A percentile compares a stretch with the other conserved stretches of the same genome.
These are phyloP conservation scores for Luvunga scandens DNA, from an alignment of 345 rosid genomes.

Conservation along the genomic window DNA sequence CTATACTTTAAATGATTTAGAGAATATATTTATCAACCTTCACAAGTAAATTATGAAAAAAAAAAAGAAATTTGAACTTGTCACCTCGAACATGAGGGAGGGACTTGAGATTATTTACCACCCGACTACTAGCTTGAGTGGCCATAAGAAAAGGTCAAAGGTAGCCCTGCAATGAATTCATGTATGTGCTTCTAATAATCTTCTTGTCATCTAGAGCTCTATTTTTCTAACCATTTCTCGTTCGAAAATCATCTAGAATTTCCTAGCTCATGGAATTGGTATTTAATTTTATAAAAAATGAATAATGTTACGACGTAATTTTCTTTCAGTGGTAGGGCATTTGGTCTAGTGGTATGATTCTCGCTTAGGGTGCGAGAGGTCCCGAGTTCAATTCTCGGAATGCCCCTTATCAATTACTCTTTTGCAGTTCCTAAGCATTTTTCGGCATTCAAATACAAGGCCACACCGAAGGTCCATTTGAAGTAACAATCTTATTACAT, in stretches of 20 bases:
- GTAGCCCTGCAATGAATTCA: neutral
- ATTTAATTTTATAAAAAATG: too few species aligned
- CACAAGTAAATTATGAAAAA: too few species aligned
- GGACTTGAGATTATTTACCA: too few species aligned
- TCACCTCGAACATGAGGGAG: too few species aligned
- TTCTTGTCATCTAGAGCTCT: neutral
- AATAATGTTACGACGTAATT: too few species aligned
- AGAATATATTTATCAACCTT: too few species aligned
- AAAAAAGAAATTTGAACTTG: too few species aligned
- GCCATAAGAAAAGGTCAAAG: neutral
- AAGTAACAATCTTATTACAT: neutral
- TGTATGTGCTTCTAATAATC: neutral
- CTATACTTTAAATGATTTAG: too few species aligned
- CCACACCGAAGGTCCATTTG: neutral
- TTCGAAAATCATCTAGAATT: neutral
- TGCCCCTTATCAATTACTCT: conserved; percentile 20
- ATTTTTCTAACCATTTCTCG: neutral
- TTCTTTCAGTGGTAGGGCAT: conserved; percentile 52
- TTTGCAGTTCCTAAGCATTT: neutral
- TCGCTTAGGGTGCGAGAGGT: conserved; percentile 94
- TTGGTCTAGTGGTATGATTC: conserved; percentile 91
- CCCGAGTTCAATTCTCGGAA: conserved; percentile 92
- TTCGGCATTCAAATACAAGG: too few species aligned
- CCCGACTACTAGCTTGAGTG: too few species aligned
- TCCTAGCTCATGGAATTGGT: too few species aligned